Evolutionary conservation across 1,139 yeast species (phyloP).

Genomic region (Pichia sp.): DNA sequence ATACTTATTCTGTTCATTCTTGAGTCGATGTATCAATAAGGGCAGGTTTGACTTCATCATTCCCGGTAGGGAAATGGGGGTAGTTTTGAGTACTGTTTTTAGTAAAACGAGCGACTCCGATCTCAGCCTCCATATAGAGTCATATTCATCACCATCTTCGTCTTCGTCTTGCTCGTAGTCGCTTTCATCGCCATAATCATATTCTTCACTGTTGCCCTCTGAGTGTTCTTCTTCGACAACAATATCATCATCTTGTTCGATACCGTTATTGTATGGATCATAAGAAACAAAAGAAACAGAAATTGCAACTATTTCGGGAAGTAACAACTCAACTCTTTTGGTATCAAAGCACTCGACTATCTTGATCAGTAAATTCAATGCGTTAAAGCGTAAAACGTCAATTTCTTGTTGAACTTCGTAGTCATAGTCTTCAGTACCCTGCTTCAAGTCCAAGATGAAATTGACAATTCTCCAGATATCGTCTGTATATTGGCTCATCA

Average conservation of each 20-base stretch:
- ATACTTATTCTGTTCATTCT: conserved; percentile 32
- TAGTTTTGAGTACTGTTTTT: conserved; percentile 26
- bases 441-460: conserved; percentile 26
- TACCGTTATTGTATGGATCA: conserved; percentile 34
- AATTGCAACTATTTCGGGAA: conserved; percentile 28
- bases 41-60: conserved; percentile 22
- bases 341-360: conserved; percentile 24
- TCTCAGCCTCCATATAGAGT: conserved; percentile 63
- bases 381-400: conserved; percentile 45
- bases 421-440: conserved; percentile 21
- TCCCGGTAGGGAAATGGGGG: conserved; percentile 27
- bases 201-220: conserved; percentile 26
- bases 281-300: conserved; percentile 37
- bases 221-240: conserved; percentile 33
- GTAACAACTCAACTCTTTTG: conserved; percentile 22
- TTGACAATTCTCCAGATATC: conserved; percentile 23
- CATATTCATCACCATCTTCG: conserved; percentile 38
- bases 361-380: conserved; percentile 34
- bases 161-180: conserved; percentile 21
- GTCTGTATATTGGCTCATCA: conserved; percentile 10
- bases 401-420: conserved; percentile 30
- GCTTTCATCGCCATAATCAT: conserved; percentile 29
- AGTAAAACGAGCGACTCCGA: conserved; percentile 12
- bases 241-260: conserved; percentile 26
- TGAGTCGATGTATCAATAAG: conserved; percentile 23